Evolutionary conservation across 768 basidiomycete genomes (phyloP), one percentile per base, ranked within the genome.

Genomic region (Suillus plorans): DNA sequence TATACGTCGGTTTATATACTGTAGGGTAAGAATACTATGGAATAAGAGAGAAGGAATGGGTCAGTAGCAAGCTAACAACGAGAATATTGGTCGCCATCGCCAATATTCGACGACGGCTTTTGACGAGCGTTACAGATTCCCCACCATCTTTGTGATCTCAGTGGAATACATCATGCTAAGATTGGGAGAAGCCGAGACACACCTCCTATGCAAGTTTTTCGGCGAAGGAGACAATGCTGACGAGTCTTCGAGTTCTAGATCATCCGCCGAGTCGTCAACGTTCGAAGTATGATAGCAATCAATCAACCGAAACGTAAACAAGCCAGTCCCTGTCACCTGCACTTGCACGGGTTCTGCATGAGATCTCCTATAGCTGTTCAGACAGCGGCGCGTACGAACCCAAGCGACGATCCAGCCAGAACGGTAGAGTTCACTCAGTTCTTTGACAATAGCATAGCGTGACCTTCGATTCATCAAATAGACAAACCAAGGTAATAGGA

Each of bases 131-230:
- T n/a, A n/a, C n/a, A n/a, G n/a, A n/a, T n/a, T 45, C 9, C 18
- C 20, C 8, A 20, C 44, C 9, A 45, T 20, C 20, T n/a, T 79
- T 31, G 31, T 6, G 31, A 31, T 31, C 31, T 45, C 20, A n/a
- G 44, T 45, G 18, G 9, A 45, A n/a, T 45, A 10, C 20, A n/a
- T n/a, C 3, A 20, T 45, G 9, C n/a, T 22, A 22, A 22, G 47
- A 22, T 45, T 45, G n/a, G 42, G 42, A 44, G 42, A 42, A 42
- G 42, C 42, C 1, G 42, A 47, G 12, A 45, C 44, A 20, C 18
- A 44, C 16, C 14, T 16, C 14, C 5, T 6, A 41, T 6, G 41
- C 41, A 14, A 16, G 44, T 10, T n/a, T 45, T 20, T 41, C 41
- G 16, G 41, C 14, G 41, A 41, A 4, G 20, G 20, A 45, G 9